Evolutionary conservation across 2,329 filamentous ascomycete genomes (phyloP).

Genomic region (Periconia macrospinosa): DNA sequence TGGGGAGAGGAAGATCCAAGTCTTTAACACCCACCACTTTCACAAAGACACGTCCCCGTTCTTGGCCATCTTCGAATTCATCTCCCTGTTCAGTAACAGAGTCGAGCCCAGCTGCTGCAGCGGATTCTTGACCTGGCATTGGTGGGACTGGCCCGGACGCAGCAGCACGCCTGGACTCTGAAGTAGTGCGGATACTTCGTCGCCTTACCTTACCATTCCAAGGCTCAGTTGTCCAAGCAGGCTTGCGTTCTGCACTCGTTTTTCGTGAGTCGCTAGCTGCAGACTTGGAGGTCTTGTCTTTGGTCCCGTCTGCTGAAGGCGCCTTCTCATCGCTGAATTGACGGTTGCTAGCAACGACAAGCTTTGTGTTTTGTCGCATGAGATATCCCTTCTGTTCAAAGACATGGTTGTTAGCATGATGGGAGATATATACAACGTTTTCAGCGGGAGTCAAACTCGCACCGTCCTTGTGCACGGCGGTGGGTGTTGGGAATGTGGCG

Average conservation of each 20-base stretch:
- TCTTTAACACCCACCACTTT: constrained; percentile 99
- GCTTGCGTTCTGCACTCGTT: constrained; percentile 65
- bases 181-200: constrained; percentile 62
- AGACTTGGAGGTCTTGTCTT: constrained; percentile 51
- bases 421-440: constrained; percentile 31
- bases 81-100: constrained; percentile 72
- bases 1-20: constrained; percentile 85
- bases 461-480: constrained; percentile 19
- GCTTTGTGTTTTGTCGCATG: constrained; percentile 97
- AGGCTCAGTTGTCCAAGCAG: constrained; percentile 95
- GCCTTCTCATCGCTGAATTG: constrained; percentile 62
- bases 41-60: constrained; percentile 90
- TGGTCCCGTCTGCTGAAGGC: constrained; percentile 46
- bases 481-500: constrained; percentile 32
- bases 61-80: constrained; percentile 74
- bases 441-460: constrained; percentile 28
- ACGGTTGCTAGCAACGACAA: constrained; percentile 83
- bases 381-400: constrained; percentile 90
- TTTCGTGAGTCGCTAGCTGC: constrained; percentile 74
- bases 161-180: constrained; percentile 62
- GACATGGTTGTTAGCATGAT: constrained; percentile 49
- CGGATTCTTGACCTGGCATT: constrained; percentile 84
- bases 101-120: constrained; percentile 64
- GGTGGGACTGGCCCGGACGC: constrained; percentile 72
- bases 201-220: constrained; percentile 85